phyloP scores from a whole-genome alignment of 129 eudicot species.

The Tagetes patula region DNA sequence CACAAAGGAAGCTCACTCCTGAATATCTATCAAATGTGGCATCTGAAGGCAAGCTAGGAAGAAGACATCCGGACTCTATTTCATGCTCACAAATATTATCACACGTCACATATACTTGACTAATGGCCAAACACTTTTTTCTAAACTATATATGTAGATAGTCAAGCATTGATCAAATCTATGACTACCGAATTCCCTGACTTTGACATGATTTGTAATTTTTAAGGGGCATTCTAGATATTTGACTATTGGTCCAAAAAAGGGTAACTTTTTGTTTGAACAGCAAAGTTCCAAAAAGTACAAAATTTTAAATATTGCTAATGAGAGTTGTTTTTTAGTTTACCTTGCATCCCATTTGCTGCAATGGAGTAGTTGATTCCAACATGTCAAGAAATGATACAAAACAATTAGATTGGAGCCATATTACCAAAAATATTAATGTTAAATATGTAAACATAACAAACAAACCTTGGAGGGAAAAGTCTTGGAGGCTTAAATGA shows the following conservation, averaged over 20 bases:
- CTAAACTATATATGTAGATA: not conserved
- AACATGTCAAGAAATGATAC: conserved; percentile 35
- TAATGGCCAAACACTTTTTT: not conserved
- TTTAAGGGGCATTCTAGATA: not conserved
- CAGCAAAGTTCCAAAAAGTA: not conserved
- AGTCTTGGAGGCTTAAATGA: conserved; percentile 80
- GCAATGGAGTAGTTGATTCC: conserved; percentile 40
- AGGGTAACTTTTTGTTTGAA: not conserved
- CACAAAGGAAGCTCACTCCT: conserved; percentile 89
- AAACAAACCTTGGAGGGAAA: conserved; percentile 86
- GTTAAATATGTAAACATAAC: not conserved
- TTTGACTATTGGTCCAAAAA: not conserved
- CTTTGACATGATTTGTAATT: not conserved
- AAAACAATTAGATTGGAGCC: conserved; percentile 32
- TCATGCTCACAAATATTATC: conserved; percentile 20
- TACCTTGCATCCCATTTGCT: conserved; percentile 76
- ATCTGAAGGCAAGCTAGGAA: conserved; percentile 96
- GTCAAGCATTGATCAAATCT: not conserved
- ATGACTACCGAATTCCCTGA: too few species aligned
- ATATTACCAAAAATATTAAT: conserved; percentile 7
- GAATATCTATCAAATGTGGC: conserved; percentile 67
- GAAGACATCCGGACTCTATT: conserved; percentile 89
- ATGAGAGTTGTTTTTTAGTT: conserved; percentile 2
- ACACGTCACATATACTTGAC: conserved; percentile 6
- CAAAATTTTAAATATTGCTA: not conserved